phyloP scores from a whole-genome alignment of 371 early-diverging fungal species.

The Conidiobolus incongruus region DNA sequence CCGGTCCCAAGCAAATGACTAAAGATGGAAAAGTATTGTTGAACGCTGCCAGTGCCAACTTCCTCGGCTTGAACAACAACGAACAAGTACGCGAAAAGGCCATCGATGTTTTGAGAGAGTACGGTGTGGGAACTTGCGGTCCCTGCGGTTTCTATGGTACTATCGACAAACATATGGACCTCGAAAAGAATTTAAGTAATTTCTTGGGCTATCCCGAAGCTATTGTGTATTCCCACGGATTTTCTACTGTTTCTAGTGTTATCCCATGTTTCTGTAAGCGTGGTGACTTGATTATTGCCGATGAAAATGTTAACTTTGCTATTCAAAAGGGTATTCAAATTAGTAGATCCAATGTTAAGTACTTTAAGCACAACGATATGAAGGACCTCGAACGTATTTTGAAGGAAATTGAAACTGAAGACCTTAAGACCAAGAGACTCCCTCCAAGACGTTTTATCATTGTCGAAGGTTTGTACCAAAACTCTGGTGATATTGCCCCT shows the following conservation, averaged over 20 bases:
- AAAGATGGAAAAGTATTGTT: constrained; percentile 27
- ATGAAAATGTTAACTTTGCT: constrained; percentile 72
- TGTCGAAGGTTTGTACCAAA: constrained; percentile 88
- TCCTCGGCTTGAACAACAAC: constrained; percentile 53
- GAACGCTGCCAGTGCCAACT: constrained; percentile 77
- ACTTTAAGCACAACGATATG: constrained; percentile 94
- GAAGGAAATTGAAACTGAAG: constrained; percentile 41
- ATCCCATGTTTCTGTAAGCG: constrained; percentile 97
- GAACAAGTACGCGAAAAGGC: constrained; percentile 63
- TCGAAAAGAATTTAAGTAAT: constrained; percentile 76
- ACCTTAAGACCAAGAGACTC: constrained; percentile 31
- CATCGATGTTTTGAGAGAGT: constrained; percentile 68
- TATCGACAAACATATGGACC: constrained; percentile 68
- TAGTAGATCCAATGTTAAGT: constrained; percentile 67
- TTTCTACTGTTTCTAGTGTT: constrained; percentile 81
- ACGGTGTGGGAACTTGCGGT: constrained; percentile 98
- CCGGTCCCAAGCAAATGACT: constrained; percentile 27
- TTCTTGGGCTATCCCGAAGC: constrained; percentile 78
- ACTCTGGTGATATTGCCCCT: constrained; percentile 82
- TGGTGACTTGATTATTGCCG: constrained; percentile 88
- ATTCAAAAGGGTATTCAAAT: constrained; percentile 82
- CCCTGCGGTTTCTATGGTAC: constrained; percentile 99
- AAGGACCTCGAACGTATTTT: constrained; percentile 77
- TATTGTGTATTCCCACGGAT: constrained; percentile 97
- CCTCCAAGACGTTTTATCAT: constrained; percentile 87